phyloP scores from a whole-genome alignment of 371 early-diverging fungal genomes.

The Rhizopus microsporus region DNA sequence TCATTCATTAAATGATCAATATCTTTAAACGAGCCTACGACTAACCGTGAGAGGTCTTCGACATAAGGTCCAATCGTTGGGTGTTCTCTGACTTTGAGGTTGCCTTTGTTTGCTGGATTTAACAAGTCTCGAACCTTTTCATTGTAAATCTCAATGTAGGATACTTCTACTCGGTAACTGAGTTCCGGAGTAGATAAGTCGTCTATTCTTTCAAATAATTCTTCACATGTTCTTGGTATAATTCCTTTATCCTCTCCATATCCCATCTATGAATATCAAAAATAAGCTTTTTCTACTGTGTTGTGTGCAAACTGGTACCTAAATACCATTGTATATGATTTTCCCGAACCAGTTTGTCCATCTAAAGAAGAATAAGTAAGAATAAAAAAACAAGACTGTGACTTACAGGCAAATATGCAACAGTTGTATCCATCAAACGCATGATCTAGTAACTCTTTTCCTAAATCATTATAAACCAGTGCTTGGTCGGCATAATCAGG shows the following conservation, averaged over 20 bases:
- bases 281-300: constrained; percentile 4
- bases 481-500: constrained; percentile 73
- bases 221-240: constrained; percentile 78
- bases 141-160: constrained; percentile 81
- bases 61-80: constrained; percentile 87
- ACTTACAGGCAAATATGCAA: constrained; percentile 82
- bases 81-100: constrained; percentile 84
- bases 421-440: constrained; percentile 86
- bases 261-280: constrained; percentile 47
- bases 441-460: constrained; percentile 76
- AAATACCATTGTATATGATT: constrained; percentile 75
- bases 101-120: constrained; percentile 71
- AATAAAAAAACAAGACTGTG: background rate
- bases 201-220: constrained; percentile 69
- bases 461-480: constrained; percentile 75
- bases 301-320: background rate
- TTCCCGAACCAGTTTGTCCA: constrained; percentile 85
- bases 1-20: constrained; percentile 79
- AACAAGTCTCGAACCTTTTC: constrained; percentile 91
- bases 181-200: constrained; percentile 39
- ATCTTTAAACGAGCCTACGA: constrained; percentile 75
- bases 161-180: constrained; percentile 75
- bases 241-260: constrained; percentile 77
- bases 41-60: constrained; percentile 82
- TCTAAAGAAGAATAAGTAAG: constrained; percentile 40